Base-by-base conservation (phyloP, 164 flowering plant genomes). In the Hamamelis virginiana region DNA sequence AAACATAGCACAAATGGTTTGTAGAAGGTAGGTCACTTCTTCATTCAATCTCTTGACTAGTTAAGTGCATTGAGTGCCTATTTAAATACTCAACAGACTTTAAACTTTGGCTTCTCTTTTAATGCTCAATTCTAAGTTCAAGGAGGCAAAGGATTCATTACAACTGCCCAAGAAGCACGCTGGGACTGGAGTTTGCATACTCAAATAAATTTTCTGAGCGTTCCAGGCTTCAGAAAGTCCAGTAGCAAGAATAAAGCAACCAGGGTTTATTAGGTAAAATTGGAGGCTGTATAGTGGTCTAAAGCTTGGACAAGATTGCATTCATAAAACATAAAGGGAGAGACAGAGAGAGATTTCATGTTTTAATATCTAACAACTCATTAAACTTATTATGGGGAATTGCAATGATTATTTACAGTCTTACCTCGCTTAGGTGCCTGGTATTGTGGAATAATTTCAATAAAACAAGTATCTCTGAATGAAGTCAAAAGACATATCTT, bases 401-500 rank as follows among this genome's bases (percentile, higher is more conserved):
- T 0, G 41, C 21, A 23, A n/a, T 14, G 11, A n/a, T 19, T n/a
- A 5, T 43, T 19, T 14, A n/a, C n/a, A 66, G n/a, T 60, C 64
- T 73, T 84, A 90, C 96, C 96, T 74, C 87, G 86, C 70, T 77
- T 75, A 51, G 94, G 93, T 57, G 85, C 75, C 77, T 87, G 88
- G 69, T 65, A 33, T 64, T 70, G 92, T 57, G 98, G 98, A 73
- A 72, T 69, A 67, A 93, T 93, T 83, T 89, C 97, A 69, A 93
- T 80, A 61, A 93, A 93, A 72, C 98, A 93, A 64, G 95, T 91
- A 57, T 93, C 97, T 81, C 95, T 83, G 73, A 93, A 89, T 66
- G 98, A 93, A 55, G 98, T 93, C 76, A 91, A 70, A 23, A 93
- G 93, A 74, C 98, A 93, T 72, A 93, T 91, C 83, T 93, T 93